A percentile compares a stretch with the other conserved stretches of the same genome.
Evolutionary conservation across 371 early-diverging fungal species (phyloP).

Genomic region (Mortierella sp.): DNA sequence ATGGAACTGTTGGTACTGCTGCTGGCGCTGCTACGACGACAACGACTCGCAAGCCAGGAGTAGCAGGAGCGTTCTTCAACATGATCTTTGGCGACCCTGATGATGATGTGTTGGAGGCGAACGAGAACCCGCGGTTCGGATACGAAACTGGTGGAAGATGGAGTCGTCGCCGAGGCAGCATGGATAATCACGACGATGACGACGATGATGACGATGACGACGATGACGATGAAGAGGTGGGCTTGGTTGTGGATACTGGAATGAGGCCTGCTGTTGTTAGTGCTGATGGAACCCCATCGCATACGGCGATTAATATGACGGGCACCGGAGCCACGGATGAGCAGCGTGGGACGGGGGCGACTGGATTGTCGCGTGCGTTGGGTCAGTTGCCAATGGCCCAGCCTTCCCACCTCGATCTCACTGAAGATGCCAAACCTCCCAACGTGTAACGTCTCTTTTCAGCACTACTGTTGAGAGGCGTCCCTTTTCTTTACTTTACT

Average conservation of each 20-base stretch:
- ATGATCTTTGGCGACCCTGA: conserved; percentile 54
- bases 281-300: not conserved
- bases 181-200: conserved; percentile 43
- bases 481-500: not conserved
- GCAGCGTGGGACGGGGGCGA: conserved; percentile 2
- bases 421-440: conserved; percentile 7
- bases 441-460: not conserved
- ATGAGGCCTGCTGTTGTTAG: not conserved
- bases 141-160: conserved; percentile 51
- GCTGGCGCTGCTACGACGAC: not conserved
- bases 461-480: not conserved
- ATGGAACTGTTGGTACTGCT: not conserved
- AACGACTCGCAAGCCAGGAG: not conserved
- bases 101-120: conserved; percentile 31
- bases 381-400: conserved; percentile 36
- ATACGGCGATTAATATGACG: conserved; percentile 10
- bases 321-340: conserved; percentile 17
- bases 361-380: conserved; percentile 1
- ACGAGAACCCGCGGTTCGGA: conserved; percentile 38
- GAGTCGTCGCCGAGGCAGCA: conserved; percentile 39
- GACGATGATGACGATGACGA: conserved; percentile 56
- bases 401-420: conserved; percentile 44
- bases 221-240: conserved; percentile 18
- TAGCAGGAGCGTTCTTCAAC: conserved; percentile 48
- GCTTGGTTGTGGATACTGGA: not conserved